These are phyloP conservation scores for Phycomyces blakesleeanus DNA, from an alignment of 192 early-diverging fungal genomes.

Conservation along the genomic window DNA sequence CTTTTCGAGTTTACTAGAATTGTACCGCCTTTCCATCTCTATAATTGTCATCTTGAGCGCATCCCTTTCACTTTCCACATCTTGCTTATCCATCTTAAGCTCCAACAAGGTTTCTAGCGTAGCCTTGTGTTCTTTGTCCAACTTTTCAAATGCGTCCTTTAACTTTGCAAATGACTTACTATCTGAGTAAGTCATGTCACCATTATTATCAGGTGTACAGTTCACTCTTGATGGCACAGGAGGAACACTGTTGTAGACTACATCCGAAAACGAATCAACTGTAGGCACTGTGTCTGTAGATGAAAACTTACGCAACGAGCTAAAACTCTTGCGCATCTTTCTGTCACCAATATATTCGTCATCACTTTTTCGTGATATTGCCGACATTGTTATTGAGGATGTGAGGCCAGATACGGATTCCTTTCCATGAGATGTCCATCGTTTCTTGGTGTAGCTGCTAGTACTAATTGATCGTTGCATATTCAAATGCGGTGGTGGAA, in stretches of 20 bases:
- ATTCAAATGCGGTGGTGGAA: not conserved
- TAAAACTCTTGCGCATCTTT: not conserved
- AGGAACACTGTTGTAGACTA: not conserved
- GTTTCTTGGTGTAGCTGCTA: not conserved
- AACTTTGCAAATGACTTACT: not conserved
- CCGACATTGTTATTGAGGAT: not conserved
- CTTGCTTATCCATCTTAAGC: constrained; percentile 49
- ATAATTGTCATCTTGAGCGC: constrained; percentile 46
- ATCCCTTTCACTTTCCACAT: constrained; percentile 46
- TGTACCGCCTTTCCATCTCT: constrained; percentile 30
- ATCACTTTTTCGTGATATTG: not conserved
- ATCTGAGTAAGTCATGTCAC: not conserved
- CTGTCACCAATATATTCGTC: not conserved
- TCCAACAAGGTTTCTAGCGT: constrained; percentile 35
- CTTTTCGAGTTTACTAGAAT: not conserved
- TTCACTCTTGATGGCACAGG: not conserved
- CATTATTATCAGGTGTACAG: not conserved
- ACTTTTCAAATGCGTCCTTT: not conserved
- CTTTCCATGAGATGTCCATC: not conserved
- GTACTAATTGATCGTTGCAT: not conserved
- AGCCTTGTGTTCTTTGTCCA: not conserved
- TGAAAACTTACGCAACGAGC: not conserved
- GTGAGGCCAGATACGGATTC: not conserved
- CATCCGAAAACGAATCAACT: no score
- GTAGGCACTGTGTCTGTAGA: not conserved